phyloP scores from a whole-genome alignment of 768 basidiomycete genomes.

The Sarcodon sp. region DNA sequence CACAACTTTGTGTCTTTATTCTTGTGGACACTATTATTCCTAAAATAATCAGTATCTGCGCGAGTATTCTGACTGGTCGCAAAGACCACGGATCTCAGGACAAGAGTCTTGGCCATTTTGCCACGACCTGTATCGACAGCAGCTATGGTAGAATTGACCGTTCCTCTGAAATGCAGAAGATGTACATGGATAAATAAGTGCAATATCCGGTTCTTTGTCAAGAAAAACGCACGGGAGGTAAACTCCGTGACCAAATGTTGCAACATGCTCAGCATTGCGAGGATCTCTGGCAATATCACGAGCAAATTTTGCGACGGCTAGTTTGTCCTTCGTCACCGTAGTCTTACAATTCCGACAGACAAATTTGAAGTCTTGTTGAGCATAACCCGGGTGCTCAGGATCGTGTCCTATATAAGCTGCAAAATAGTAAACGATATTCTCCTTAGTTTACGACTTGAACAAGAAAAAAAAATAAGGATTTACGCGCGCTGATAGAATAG shows the following conservation, averaged over 20 bases:
- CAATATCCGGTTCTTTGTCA: neutral
- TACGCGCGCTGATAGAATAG: slow-evolving; percentile 16
- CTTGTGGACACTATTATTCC: neutral
- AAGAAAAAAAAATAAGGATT: slow-evolving; percentile 4
- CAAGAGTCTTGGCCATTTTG: too few species aligned
- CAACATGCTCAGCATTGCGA: slow-evolving; percentile 1
- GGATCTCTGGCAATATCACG: slow-evolving; percentile 19
- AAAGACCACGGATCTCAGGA: too few species aligned
- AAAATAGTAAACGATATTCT: neutral
- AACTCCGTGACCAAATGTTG: neutral
- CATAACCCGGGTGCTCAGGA: slow-evolving; percentile 28
- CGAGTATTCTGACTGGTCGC: too few species aligned
- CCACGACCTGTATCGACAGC: too few species aligned
- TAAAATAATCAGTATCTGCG: too few species aligned
- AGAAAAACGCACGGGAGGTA: neutral
- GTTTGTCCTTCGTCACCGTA: slow-evolving; percentile 26
- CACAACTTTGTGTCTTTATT: neutral
- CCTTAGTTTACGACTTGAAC: neutral
- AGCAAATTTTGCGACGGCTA: slow-evolving; percentile 30
- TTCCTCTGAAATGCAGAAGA: too few species aligned
- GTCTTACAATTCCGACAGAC: slow-evolving; percentile 25
- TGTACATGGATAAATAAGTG: too few species aligned
- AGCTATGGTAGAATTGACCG: too few species aligned
- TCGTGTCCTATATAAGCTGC: neutral
- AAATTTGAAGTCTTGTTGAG: slow-evolving; percentile 26